Percentiles rank a stretch among this genome's conserved stretches.
These are phyloP conservation scores for Emiliania huxleyi DNA, from an alignment of 78 protist species.

Conservation along the genomic window DNA sequence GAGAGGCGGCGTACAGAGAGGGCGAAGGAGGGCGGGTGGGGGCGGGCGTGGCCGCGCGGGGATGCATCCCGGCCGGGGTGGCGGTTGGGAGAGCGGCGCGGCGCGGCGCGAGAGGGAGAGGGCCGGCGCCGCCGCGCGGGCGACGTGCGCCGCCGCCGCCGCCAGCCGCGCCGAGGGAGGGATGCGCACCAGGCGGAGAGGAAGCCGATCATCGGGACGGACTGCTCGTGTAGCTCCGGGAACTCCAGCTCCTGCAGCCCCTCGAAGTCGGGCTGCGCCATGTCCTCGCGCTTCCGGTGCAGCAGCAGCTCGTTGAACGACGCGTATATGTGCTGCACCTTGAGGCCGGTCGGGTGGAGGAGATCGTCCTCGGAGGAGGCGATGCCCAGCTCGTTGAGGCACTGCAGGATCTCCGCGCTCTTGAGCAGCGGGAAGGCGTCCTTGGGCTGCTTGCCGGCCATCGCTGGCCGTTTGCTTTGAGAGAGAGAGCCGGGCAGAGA, in stretches of 20 bases:
- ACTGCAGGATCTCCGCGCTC: neutral
- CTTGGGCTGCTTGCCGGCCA: no score
- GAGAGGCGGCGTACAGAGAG: no score
- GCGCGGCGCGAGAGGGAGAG: no score
- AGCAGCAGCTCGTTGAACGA: neutral
- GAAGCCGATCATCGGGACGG: neutral
- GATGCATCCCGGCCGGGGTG: no score
- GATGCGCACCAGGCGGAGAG: neutral
- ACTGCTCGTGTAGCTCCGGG: constrained; percentile 29
- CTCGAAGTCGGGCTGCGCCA: neutral
- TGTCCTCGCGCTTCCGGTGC: neutral
- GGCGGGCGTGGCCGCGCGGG: no score
- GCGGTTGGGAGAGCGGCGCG: no score
- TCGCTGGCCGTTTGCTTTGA: no score
- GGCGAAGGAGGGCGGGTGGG: no score
- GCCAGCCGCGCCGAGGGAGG: neutral
- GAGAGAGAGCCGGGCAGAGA: no score
- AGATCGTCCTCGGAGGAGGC: neutral
- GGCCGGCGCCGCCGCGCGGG: neutral
- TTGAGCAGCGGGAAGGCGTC: neutral
- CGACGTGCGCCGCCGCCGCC: neutral
- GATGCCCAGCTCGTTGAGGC: neutral
- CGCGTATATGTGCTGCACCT: neutral
- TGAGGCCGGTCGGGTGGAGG: neutral
- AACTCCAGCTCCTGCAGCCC: neutral